Evolutionary conservation across 495 filamentous ascomycete genomes (phyloP).

Genomic region (Neurospora sp.): DNA sequence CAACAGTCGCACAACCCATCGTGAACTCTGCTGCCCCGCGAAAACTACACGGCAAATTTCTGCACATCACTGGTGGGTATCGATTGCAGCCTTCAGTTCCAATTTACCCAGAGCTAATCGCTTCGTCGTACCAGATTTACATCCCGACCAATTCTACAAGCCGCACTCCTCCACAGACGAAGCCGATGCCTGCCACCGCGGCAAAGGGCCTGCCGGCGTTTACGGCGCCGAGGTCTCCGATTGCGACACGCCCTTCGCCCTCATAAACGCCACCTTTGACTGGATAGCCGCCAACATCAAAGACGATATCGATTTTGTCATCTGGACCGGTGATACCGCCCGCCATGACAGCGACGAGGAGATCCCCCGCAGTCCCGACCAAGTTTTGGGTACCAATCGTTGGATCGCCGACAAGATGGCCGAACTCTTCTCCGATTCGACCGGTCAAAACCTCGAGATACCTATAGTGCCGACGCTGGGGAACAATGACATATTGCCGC

Average conservation of each 20-base stretch:
- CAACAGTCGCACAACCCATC: neutral
- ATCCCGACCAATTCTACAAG: slow-evolving; percentile 81
- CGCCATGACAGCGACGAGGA: slow-evolving; percentile 89
- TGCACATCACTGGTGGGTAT: slow-evolving; percentile 82
- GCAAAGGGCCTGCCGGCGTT: slow-evolving; percentile 62
- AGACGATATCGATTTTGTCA: slow-evolving; percentile 81
- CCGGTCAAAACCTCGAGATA: slow-evolving; percentile 49
- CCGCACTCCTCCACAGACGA: slow-evolving; percentile 58
- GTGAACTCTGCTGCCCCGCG: slow-evolving; percentile 21
- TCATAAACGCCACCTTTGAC: slow-evolving; percentile 82
- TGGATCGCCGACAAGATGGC: slow-evolving; percentile 66
- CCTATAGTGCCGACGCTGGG: slow-evolving; percentile 86
- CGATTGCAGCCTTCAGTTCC: neutral
- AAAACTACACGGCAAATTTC: slow-evolving; percentile 68
- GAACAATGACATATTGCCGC: slow-evolving; percentile 95
- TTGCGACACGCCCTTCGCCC: slow-evolving; percentile 72
- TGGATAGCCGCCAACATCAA: slow-evolving; percentile 84
- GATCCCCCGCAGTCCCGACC: slow-evolving; percentile 59
- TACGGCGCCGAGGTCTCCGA: slow-evolving; percentile 78
- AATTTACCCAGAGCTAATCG: slow-evolving; percentile 3
- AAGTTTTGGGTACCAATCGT: slow-evolving; percentile 68
- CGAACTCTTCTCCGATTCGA: slow-evolving; percentile 52
- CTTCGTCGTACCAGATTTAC: slow-evolving; percentile 54
- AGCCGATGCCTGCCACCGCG: slow-evolving; percentile 66
- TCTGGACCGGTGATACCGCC: slow-evolving; percentile 96